A percentile compares a stretch with the other conserved stretches of the same genome.
Evolutionary conservation across 768 basidiomycete genomes (phyloP).

Genomic region (Punctularia strigosozonata): DNA sequence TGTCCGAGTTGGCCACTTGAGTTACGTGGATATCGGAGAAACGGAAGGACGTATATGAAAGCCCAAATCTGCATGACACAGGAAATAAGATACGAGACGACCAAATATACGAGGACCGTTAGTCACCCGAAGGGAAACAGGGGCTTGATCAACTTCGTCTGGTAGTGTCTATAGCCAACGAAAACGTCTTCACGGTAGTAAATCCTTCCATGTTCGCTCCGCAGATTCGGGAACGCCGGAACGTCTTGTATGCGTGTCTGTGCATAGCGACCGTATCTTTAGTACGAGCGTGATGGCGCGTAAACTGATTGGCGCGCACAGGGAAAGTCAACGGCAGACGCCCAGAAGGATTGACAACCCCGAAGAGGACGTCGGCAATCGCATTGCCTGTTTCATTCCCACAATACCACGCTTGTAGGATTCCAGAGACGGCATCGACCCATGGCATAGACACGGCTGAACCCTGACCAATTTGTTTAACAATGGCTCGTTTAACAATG

Average conservation of each 20-base stretch:
- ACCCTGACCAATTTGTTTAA: constrained; percentile 26
- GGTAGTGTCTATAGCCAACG: constrained; percentile 63
- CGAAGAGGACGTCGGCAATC: constrained; percentile 54
- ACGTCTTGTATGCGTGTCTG: too few species aligned
- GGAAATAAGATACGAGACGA: background rate
- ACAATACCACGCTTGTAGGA: constrained; percentile 55
- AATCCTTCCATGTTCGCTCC: constrained; percentile 42
- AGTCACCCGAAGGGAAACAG: constrained; percentile 60
- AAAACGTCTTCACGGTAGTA: constrained; percentile 50
- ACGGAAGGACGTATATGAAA: constrained; percentile 66
- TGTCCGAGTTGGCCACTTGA: constrained; percentile 13
- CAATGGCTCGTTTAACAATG: background rate
- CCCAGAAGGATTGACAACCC: constrained; percentile 48
- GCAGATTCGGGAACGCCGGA: constrained; percentile 46
- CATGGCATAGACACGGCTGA: constrained; percentile 71
- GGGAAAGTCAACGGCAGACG: constrained; percentile 54
- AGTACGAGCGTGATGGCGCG: too few species aligned
- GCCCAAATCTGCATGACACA: constrained; percentile 36
- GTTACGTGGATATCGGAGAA: constrained; percentile 35
- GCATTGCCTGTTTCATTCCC: constrained; percentile 59
- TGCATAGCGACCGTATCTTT: too few species aligned
- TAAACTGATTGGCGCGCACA: too few species aligned
- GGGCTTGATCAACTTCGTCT: constrained; percentile 37
- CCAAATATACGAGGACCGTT: too few species aligned
- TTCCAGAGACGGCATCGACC: constrained; percentile 37